These are phyloP conservation scores for Physcomitrellopsis africana DNA, from an alignment of 225 moss, liverwort and hornwort species.

Conservation along the genomic window DNA sequence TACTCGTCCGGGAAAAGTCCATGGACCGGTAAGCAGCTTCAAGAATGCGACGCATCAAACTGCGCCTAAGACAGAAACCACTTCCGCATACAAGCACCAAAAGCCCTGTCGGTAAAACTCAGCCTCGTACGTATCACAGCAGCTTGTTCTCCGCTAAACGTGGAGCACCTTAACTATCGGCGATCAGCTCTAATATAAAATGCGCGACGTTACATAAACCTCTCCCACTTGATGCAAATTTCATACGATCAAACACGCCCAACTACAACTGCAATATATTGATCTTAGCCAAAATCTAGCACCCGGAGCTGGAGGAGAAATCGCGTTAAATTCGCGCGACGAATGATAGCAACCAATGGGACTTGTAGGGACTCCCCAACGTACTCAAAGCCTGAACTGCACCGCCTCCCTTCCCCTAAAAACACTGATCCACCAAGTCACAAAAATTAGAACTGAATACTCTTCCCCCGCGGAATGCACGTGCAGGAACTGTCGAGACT, in stretches of 20 bases:
- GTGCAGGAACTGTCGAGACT: too few species aligned
- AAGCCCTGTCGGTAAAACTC: constrained; percentile 11
- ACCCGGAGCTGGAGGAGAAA: background rate
- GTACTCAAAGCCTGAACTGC: too few species aligned
- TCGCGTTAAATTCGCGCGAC: background rate
- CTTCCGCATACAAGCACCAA: constrained; percentile 3
- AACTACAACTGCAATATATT: background rate
- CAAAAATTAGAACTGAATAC: too few species aligned
- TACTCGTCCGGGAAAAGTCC: background rate
- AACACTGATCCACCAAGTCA: too few species aligned
- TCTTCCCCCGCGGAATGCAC: too few species aligned
- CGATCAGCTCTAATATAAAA: constrained; percentile 14
- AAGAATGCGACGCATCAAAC: background rate
- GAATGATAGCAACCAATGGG: too few species aligned
- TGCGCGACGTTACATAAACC: background rate
- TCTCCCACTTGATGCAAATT: background rate
- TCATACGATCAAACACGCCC: background rate
- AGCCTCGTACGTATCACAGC: background rate
- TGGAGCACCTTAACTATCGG: background rate
- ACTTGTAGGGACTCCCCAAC: background rate
- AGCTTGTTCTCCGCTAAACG: background rate
- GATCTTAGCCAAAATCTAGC: constrained; percentile 7
- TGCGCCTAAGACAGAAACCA: background rate
- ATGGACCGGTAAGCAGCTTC: constrained; percentile 7
- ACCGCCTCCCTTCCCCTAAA: too few species aligned